A percentile compares a stretch with the other conserved stretches of the same genome.
phyloP scores from a whole-genome alignment of 2,329 filamentous ascomycete species.

The Coniochaeta sp. region DNA sequence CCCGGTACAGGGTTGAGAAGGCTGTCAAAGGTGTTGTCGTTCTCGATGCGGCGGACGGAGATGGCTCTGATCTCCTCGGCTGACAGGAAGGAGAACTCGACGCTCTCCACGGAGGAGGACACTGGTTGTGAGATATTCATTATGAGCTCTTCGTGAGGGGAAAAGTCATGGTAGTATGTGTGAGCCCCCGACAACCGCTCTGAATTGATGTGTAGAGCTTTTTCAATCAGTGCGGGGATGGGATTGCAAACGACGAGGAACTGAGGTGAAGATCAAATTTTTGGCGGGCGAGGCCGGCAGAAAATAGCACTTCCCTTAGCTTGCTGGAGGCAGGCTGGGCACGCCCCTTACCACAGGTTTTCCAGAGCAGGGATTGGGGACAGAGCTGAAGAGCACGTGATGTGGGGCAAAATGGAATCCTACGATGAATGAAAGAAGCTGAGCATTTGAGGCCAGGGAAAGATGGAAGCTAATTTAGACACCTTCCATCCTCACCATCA shows the following conservation, averaged over 20 bases:
- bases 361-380: too few species aligned
- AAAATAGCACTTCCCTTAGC: constrained; percentile 1
- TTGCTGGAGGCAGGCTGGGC: too few species aligned
- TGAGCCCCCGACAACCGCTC: background rate
- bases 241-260: background rate
- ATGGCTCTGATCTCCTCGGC: constrained; percentile 77
- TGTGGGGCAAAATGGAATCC: background rate
- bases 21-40: constrained; percentile 88
- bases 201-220: background rate
- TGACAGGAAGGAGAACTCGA: constrained; percentile 84
- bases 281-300: constrained; percentile 10
- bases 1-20: constrained; percentile 83
- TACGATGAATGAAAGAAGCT: too few species aligned
- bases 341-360: too few species aligned
- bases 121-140: constrained; percentile 78
- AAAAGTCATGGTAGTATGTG: background rate
- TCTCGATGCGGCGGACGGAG: constrained; percentile 91
- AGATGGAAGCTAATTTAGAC: background rate
- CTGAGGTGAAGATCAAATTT: constrained; percentile 4
- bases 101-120: constrained; percentile 72
- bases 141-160: constrained; percentile 4
- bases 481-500: background rate
- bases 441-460: too few species aligned
- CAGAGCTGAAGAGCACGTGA: background rate
- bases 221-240: background rate